Conservation (phyloP, 208 protist genomes). For the Acanthamoeba triangularis region DNA sequence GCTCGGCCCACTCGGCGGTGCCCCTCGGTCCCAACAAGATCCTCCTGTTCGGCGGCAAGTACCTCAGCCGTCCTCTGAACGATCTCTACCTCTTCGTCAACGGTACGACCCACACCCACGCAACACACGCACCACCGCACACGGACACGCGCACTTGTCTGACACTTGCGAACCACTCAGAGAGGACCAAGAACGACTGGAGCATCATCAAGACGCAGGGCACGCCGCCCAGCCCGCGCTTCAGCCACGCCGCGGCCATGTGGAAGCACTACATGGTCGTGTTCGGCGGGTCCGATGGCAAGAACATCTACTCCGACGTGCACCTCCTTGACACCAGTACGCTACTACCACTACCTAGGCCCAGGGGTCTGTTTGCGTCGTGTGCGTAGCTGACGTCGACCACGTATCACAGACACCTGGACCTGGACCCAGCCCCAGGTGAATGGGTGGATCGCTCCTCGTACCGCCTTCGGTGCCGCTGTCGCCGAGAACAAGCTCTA, state of each 20-base stretch:
- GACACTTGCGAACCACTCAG: background rate
- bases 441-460: constrained; percentile 10
- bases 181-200: constrained; percentile 67
- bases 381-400: background rate
- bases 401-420: constrained; percentile 27
- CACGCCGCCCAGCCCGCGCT: constrained; percentile 45
- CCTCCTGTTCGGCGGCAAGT: constrained; percentile 47
- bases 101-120: background rate
- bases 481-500: constrained; percentile 36
- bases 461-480: background rate
- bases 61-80: constrained; percentile 56
- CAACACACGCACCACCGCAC: no score
- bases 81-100: constrained; percentile 61
- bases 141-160: no score
- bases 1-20: constrained; percentile 44
- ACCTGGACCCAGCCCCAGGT: constrained; percentile 51
- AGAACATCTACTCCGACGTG: constrained; percentile 42
- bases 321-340: constrained; percentile 58
- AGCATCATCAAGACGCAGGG: constrained; percentile 66
- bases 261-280: constrained; percentile 59
- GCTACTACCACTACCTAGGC: background rate
- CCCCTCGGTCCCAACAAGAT: constrained; percentile 24
- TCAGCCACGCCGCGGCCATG: constrained; percentile 31
- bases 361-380: background rate
- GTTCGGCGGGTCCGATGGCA: constrained; percentile 45